A percentile compares a stretch with the other conserved stretches of the same genome.
Evolutionary conservation across 257 asterid species (phyloP).

Genomic region (Paraleonurus japonicus): DNA sequence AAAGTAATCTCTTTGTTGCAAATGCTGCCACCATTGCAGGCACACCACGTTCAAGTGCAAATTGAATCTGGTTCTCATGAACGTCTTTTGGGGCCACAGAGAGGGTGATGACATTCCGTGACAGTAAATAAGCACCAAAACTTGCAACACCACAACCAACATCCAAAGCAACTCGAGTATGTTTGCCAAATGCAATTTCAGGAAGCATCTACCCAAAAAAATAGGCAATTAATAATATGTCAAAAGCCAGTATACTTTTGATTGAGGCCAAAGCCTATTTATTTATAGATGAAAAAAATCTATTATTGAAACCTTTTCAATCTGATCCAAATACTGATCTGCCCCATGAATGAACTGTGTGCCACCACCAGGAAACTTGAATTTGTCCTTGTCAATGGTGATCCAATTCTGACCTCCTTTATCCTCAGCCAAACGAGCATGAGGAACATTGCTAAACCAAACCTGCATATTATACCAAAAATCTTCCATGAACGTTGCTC

Average conservation of each 20-base stretch:
- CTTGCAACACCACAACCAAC: slow-evolving; percentile 98
- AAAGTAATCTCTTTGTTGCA: slow-evolving; percentile 68
- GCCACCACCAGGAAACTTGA: slow-evolving; percentile 98
- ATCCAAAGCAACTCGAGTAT: slow-evolving; percentile 85
- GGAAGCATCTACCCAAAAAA: slow-evolving; percentile 75
- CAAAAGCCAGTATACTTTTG: background rate
- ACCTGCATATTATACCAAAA: slow-evolving; percentile 46
- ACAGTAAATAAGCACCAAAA: slow-evolving; percentile 89
- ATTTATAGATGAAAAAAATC: background rate
- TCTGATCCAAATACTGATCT: slow-evolving; percentile 86
- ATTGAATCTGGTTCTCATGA: slow-evolving; percentile 95
- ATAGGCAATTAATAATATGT: background rate
- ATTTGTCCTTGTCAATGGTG: slow-evolving; percentile 69
- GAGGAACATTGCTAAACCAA: slow-evolving; percentile 98
- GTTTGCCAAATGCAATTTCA: slow-evolving; percentile 83
- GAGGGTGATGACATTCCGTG: slow-evolving; percentile 73
- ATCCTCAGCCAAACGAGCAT: slow-evolving; percentile 85
- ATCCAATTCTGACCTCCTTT: slow-evolving; percentile 99
- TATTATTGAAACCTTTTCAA: slow-evolving; percentile 59
- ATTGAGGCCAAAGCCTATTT: background rate
- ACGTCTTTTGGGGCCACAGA: slow-evolving; percentile 96
- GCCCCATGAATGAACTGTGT: slow-evolving; percentile 98
- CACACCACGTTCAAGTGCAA: slow-evolving; percentile 96
- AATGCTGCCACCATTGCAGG: slow-evolving; percentile 97
- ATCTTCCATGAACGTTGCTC: slow-evolving; percentile 25